phyloP scores from a whole-genome alignment of 306 rosid species.

The Ziziphus jujuba region DNA sequence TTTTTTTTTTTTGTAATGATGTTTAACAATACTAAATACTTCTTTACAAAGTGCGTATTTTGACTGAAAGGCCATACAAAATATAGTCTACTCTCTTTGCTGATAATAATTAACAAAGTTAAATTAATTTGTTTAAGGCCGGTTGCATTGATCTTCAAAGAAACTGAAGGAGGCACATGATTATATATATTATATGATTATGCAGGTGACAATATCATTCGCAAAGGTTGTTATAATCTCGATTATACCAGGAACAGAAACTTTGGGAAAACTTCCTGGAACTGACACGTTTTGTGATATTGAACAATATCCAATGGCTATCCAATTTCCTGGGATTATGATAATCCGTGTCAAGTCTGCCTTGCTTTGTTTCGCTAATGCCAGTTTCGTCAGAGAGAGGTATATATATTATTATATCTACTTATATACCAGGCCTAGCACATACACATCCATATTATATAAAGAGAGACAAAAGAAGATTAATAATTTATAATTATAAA shows the following conservation, averaged over 20 bases:
- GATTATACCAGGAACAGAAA: conserved; percentile 67
- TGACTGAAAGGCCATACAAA: too few relatives aligned
- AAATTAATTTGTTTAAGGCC: too few relatives aligned
- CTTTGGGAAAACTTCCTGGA: conserved; percentile 77
- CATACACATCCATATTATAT: too few relatives aligned
- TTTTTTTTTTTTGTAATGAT: too few relatives aligned
- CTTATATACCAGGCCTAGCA: too few relatives aligned
- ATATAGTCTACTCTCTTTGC: too few relatives aligned
- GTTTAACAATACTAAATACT: too few relatives aligned
- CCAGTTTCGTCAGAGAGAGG: conserved; percentile 72
- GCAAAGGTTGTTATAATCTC: conserved; percentile 62
- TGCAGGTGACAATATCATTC: conserved; percentile 78
- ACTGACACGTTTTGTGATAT: conserved; percentile 60
- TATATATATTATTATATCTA: conserved; percentile 3
- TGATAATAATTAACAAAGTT: too few relatives aligned
- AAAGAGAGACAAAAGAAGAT: not conserved
- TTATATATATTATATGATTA: too few relatives aligned
- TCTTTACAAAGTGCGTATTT: too few relatives aligned
- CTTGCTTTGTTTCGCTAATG: conserved; percentile 85
- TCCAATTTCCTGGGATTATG: conserved; percentile 57
- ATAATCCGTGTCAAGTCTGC: conserved; percentile 66
- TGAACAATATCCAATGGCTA: conserved; percentile 77
- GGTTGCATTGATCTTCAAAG: too few relatives aligned
- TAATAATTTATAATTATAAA: not conserved
- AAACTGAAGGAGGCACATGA: too few relatives aligned